Evolutionary conservation across 768 basidiomycete species (phyloP), one percentile per base, ranked within the genome.

Genomic region (Amyloporia xantha): DNA sequence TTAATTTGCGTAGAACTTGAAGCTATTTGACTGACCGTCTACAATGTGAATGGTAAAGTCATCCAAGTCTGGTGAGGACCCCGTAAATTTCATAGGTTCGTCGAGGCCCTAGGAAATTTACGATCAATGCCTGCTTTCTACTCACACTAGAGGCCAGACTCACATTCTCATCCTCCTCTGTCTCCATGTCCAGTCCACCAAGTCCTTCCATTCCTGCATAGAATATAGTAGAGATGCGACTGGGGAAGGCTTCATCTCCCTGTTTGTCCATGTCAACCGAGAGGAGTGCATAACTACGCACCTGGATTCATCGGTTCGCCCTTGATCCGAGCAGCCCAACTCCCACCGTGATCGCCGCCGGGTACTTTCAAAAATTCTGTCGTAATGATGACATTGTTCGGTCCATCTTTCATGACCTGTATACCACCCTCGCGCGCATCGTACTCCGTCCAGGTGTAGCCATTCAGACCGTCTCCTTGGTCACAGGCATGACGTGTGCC

Each of bases 141-240:
- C 56, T 17, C 58, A 48, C n/a, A 40, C 47, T 15, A 10, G 39
- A 46, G 30, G 44, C 36, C 4, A 28, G n/a, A 65, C 78, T 20
- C 55, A 91, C 91, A 63, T 86, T 78, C 52, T 87, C 80, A 43
- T 84, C 71, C 58, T 84, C 82, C 26, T 84, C 82, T 0, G 81
- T 86, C 43, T 87, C 84, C 74, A 96, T 76, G 50, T 87, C 81
- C 21, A 97, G 51, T 2, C 77, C 81, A 12, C 95, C 93, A 1
- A 93, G 68, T 0, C 93, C 94, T 58, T 97, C 92, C 25, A 94
- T 66, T 0, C 91, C 92, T 54, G 86, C 68, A 60, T 97, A 95
- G 62, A 91, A 95, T 44, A 97, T 76, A 1, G 86, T 71, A 1
- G 92, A 91, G 25, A 84, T 76, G 20, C 81, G 74, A 19, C 84